A percentile compares a stretch with the other conserved stretches of the same genome.
Conservation (phyloP, 768 basidiomycete genomes). For the Tremella mesenterica region DNA sequence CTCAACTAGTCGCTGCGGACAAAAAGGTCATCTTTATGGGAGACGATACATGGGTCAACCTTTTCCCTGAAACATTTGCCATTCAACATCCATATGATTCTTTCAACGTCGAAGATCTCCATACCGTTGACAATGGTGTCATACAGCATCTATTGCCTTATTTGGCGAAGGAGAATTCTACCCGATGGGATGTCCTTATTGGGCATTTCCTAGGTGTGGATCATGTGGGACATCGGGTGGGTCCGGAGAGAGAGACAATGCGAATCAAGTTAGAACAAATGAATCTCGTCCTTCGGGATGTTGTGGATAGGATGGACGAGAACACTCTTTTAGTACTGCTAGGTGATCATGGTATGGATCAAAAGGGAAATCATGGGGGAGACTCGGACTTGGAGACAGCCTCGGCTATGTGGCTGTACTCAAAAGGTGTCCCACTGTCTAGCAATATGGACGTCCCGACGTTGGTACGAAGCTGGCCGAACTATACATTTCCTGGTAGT, state of each 20-base stretch:
- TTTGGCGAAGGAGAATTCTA: constrained; percentile 47
- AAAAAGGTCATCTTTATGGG: constrained; percentile 79
- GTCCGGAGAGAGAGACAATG: constrained; percentile 81
- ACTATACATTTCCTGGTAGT: constrained; percentile 33
- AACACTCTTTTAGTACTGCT: constrained; percentile 84
- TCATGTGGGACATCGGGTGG: constrained; percentile 89
- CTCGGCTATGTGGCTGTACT: constrained; percentile 83
- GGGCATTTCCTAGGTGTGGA: constrained; percentile 94
- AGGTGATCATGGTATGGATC: constrained; percentile 97
- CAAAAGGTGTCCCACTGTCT: constrained; percentile 56
- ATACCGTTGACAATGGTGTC: constrained; percentile 89
- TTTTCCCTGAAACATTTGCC: constrained; percentile 74
- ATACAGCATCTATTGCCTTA: constrained; percentile 73
- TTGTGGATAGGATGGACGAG: constrained; percentile 62
- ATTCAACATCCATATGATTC: constrained; percentile 83
- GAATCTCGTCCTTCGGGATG: constrained; percentile 64
- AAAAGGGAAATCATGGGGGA: constrained; percentile 88
- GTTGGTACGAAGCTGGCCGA: constrained; percentile 8
- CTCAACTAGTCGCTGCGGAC: constrained; percentile 52
- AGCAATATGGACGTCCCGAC: not conserved
- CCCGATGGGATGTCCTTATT: constrained; percentile 74
- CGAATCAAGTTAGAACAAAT: constrained; percentile 75
- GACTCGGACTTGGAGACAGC: constrained; percentile 78
- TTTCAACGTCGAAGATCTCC: constrained; percentile 96
- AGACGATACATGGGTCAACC: constrained; percentile 90